These are phyloP conservation scores for Paramecium sonneborni DNA, from an alignment of 73 alveolate genomes.

Conservation along the genomic window DNA sequence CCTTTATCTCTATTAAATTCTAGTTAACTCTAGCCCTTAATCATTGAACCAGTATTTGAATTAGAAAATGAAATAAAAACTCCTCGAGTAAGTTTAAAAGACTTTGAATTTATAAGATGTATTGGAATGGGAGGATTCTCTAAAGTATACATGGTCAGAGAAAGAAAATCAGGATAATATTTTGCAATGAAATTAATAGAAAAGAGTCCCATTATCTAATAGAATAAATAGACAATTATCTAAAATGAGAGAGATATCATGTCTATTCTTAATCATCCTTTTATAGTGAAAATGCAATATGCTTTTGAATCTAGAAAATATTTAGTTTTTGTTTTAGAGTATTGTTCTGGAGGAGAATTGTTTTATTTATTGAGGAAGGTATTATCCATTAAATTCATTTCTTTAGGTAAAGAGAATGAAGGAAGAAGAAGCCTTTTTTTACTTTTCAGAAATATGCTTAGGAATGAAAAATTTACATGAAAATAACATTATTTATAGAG, in stretches of 20 bases:
- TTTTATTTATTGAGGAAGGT: slow-evolving; percentile 62
- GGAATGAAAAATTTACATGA: slow-evolving; percentile 78
- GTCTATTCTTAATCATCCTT: slow-evolving; percentile 85
- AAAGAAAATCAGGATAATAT: slow-evolving; percentile 48
- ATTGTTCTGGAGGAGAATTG: slow-evolving; percentile 84
- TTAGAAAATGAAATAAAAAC: slow-evolving; percentile 34
- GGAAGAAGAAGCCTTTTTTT: slow-evolving; percentile 73
- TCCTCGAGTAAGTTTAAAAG: slow-evolving; percentile 48
- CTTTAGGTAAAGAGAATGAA: slow-evolving; percentile 68
- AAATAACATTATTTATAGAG: slow-evolving; percentile 72
- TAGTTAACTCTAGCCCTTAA: neutral
- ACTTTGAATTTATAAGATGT: slow-evolving; percentile 56
- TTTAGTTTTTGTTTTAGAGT: slow-evolving; percentile 86
- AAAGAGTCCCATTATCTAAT: slow-evolving; percentile 31
- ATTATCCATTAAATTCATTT: neutral
- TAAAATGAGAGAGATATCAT: slow-evolving; percentile 86
- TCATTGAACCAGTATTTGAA: slow-evolving; percentile 24
- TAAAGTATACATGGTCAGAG: slow-evolving; percentile 54
- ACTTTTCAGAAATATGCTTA: slow-evolving; percentile 71
- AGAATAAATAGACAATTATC: slow-evolving; percentile 51
- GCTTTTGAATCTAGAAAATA: slow-evolving; percentile 88
- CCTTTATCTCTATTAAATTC: neutral
- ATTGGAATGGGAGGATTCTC: slow-evolving; percentile 66
- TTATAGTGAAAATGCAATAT: slow-evolving; percentile 82
- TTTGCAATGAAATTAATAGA: slow-evolving; percentile 53